phyloP scores from a whole-genome alignment of 2,329 filamentous ascomycete species.

The Fusarium caatingaense region DNA sequence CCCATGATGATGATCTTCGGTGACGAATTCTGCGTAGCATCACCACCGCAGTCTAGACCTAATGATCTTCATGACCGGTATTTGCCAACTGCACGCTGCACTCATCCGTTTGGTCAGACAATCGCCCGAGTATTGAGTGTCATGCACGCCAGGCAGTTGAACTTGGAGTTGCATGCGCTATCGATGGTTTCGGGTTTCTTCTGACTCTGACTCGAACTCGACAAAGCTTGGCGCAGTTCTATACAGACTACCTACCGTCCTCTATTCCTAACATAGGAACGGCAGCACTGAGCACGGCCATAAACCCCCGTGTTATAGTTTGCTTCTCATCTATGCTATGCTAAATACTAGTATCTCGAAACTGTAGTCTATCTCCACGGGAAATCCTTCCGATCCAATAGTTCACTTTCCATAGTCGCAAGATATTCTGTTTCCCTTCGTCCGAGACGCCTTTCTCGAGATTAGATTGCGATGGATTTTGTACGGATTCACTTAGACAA shows the following conservation, averaged over 20 bases:
- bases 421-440: not conserved
- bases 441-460: not conserved
- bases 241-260: not conserved
- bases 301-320: conserved; percentile 17
- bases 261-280: conserved; percentile 13
- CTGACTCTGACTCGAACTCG: conserved; percentile 35
- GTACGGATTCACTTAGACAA: not conserved
- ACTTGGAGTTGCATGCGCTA: not conserved
- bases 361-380: conserved; percentile 14
- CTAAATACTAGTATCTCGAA: conserved; percentile 9
- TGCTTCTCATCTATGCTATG: conserved; percentile 12
- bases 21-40: conserved; percentile 13
- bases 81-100: conserved; percentile 13
- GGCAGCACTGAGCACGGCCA: conserved; percentile 11
- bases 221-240: conserved; percentile 25
- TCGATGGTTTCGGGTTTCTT: not conserved
- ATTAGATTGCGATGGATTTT: conserved; percentile 12
- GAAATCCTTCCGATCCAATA: conserved; percentile 15
- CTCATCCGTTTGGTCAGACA: conserved; percentile 22
- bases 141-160: conserved; percentile 20
- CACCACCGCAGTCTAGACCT: conserved; percentile 33
- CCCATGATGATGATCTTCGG: conserved; percentile 24
- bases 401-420: not conserved
- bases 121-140: conserved; percentile 31
- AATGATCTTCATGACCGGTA: conserved; percentile 32